Evolutionary conservation across 805 yeast genomes (phyloP).

Genomic region (Millerozyma acaciae): DNA sequence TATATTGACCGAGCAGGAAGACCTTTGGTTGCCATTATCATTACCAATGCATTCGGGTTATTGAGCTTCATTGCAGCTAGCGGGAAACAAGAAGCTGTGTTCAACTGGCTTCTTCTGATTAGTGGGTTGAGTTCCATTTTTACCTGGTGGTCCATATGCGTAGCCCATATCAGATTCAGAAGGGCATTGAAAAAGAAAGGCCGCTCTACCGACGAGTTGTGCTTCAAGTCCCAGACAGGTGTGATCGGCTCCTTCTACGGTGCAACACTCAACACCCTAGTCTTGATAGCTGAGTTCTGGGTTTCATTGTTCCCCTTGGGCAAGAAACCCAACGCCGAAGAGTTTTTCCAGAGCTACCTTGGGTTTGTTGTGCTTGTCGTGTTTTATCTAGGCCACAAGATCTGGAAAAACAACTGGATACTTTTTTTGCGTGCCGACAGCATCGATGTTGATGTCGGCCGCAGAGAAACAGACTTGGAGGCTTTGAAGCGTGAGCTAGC

Average conservation of each 20-base stretch:
- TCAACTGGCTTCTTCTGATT: constrained; percentile 38
- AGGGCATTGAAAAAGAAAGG: constrained; percentile 31
- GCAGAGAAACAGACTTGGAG: constrained; percentile 40
- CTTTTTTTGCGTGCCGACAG: constrained; percentile 31
- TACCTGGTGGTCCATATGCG: constrained; percentile 39
- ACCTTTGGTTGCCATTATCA: constrained; percentile 64
- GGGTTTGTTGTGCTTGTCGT: constrained; percentile 34
- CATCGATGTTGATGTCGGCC: constrained; percentile 40
- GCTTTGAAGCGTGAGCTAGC: constrained; percentile 32
- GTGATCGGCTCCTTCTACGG: constrained; percentile 34
- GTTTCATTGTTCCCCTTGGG: constrained; percentile 37
- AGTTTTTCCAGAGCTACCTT: constrained; percentile 34
- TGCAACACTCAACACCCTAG: constrained; percentile 28
- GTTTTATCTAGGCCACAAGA: constrained; percentile 38
- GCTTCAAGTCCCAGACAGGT: constrained; percentile 36
- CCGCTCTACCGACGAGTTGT: constrained; percentile 33
- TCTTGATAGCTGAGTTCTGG: constrained; percentile 42
- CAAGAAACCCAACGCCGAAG: constrained; percentile 31
- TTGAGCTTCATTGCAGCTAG: constrained; percentile 51
- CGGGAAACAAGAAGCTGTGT: constrained; percentile 36
- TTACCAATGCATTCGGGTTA: constrained; percentile 53
- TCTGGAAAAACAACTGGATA: constrained; percentile 38
- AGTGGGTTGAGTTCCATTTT: constrained; percentile 40
- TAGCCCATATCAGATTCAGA: constrained; percentile 39
- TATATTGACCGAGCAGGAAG: constrained; percentile 77